Evolutionary conservation across 805 yeast species (phyloP).

Genomic region (Suhomyces vadensis): DNA sequence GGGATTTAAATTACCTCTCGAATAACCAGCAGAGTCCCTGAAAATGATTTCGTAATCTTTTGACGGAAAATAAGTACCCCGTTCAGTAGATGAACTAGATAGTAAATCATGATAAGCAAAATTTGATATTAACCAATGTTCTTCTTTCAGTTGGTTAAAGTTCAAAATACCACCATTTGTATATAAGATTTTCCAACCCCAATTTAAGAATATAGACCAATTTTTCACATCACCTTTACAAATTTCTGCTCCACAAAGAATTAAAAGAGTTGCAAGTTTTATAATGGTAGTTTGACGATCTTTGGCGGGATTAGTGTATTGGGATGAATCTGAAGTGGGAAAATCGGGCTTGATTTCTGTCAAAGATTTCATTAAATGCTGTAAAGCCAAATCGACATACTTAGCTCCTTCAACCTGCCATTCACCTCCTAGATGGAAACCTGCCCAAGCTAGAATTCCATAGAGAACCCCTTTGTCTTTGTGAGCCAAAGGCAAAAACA

Average conservation of each 20-base stretch:
- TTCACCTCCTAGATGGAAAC: constrained; percentile 48
- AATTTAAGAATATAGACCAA: constrained; percentile 67
- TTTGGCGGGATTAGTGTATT: not conserved
- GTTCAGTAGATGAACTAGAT: constrained; percentile 57
- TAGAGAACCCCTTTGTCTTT: constrained; percentile 51
- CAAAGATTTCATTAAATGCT: constrained; percentile 33
- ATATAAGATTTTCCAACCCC: constrained; percentile 64
- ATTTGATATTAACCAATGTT: constrained; percentile 72
- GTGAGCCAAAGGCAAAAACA: constrained; percentile 58
- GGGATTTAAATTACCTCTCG: constrained; percentile 58
- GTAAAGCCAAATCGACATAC: constrained; percentile 49
- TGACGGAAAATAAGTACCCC: constrained; percentile 66
- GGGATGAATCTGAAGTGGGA: not conserved
- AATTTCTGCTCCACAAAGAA: constrained; percentile 77
- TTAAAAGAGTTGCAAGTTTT: constrained; percentile 64
- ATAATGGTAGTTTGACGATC: constrained; percentile 38
- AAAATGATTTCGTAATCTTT: constrained; percentile 59
- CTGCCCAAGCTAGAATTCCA: constrained; percentile 57
- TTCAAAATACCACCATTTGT: constrained; percentile 63
- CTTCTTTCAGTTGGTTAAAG: constrained; percentile 53
- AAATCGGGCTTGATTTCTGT: constrained; percentile 25
- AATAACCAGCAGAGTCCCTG: constrained; percentile 31
- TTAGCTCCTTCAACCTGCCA: constrained; percentile 51
- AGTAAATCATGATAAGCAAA: constrained; percentile 81
- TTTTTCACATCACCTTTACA: constrained; percentile 78